phyloP scores from a whole-genome alignment of 2,329 filamentous ascomycete species.

The Alternaria ethzedia region DNA sequence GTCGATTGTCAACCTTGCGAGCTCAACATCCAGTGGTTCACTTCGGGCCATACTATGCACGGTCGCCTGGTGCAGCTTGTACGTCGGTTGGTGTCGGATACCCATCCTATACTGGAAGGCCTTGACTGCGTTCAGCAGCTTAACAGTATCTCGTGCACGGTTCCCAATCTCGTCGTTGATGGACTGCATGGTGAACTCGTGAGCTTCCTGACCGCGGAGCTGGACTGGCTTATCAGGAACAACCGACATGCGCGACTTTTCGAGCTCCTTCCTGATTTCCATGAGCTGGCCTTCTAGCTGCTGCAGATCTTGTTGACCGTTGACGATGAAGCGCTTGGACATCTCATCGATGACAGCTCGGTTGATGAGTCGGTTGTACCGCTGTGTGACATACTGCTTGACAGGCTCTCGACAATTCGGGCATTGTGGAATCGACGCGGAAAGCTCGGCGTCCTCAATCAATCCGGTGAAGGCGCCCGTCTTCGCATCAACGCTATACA shows the following conservation, averaged over 20 bases:
- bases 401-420: conserved; percentile 44
- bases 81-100: conserved; percentile 45
- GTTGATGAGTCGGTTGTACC: conserved; percentile 50
- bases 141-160: conserved; percentile 17
- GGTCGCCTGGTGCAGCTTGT: conserved; percentile 50
- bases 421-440: conserved; percentile 37
- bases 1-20: conserved; percentile 27
- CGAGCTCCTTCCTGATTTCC: conserved; percentile 24
- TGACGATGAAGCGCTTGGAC: conserved; percentile 47
- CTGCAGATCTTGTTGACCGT: conserved; percentile 33
- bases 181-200: not conserved
- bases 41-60: conserved; percentile 22
- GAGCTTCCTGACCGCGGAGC: not conserved
- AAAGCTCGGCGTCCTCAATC: conserved; percentile 30
- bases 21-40: conserved; percentile 19
- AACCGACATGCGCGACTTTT: conserved; percentile 12
- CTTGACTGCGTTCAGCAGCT: conserved; percentile 25
- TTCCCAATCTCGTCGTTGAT: conserved; percentile 11
- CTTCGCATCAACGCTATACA: conserved; percentile 20
- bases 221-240: not conserved
- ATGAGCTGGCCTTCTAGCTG: conserved; percentile 24
- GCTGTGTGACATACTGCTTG: conserved; percentile 39
- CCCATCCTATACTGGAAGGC: conserved; percentile 26
- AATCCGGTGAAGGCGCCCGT: conserved; percentile 31
- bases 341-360: conserved; percentile 48